Percentiles rank a stretch among this genome's conserved stretches.
Conservation (phyloP, 1,139 yeast genomes). For the Ashbya aceris region DNA sequence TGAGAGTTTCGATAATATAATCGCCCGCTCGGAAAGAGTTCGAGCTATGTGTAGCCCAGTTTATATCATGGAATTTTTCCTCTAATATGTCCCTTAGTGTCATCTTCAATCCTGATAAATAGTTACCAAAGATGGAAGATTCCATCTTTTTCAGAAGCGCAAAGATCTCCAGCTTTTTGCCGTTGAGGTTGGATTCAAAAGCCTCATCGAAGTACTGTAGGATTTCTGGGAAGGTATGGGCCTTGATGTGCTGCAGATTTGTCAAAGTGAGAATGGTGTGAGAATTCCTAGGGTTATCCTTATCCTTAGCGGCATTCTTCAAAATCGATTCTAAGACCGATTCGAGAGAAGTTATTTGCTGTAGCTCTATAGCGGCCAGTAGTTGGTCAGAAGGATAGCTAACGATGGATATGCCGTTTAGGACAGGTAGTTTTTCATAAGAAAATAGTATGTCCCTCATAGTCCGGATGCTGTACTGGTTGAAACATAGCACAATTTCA, state of each 20-base stretch:
- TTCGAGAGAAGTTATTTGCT: slow-evolving; percentile 43
- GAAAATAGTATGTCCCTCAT: slow-evolving; percentile 29
- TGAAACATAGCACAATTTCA: slow-evolving; percentile 36
- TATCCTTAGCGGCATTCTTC: slow-evolving; percentile 35
- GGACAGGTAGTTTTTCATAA: slow-evolving; percentile 31
- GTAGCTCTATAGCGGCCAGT: slow-evolving; percentile 38
- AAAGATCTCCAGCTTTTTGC: slow-evolving; percentile 36
- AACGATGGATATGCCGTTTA: slow-evolving; percentile 31
- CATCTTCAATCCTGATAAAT: slow-evolving; percentile 42
- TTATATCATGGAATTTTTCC: slow-evolving; percentile 37
- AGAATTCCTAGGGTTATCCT: slow-evolving; percentile 30
- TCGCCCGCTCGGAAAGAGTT: slow-evolving; percentile 36
- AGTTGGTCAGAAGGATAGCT: slow-evolving; percentile 38
- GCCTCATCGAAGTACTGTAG: slow-evolving; percentile 39
- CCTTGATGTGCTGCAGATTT: slow-evolving; percentile 42
- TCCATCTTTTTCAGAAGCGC: slow-evolving; percentile 41
- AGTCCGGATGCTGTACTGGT: slow-evolving; percentile 33
- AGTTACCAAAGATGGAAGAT: slow-evolving; percentile 41
- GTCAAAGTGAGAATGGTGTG: slow-evolving; percentile 39
- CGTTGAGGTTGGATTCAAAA: slow-evolving; percentile 37
- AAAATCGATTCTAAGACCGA: slow-evolving; percentile 42
- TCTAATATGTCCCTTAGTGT: slow-evolving; percentile 40
- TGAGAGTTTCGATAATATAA: slow-evolving; percentile 43
- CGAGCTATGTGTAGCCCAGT: slow-evolving; percentile 36
- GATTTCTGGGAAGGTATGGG: slow-evolving; percentile 38